phyloP scores from a whole-genome alignment of 345 rosid species.

The Brassica rapa region DNA sequence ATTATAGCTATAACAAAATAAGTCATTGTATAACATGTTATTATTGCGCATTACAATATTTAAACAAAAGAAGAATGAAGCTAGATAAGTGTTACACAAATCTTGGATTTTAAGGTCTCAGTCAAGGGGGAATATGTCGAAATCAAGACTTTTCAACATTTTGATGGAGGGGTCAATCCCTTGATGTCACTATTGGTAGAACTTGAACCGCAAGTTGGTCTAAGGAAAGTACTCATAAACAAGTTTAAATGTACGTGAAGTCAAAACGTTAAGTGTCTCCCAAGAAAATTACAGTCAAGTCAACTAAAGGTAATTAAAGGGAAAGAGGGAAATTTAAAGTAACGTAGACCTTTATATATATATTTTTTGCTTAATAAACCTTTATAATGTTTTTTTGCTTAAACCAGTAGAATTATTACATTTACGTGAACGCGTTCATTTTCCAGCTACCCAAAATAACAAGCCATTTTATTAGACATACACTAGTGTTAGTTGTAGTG shows the following conservation, averaged over 20 bases:
- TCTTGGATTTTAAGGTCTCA: conserved; percentile 3
- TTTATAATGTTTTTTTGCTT: background rate
- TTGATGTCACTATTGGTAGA: conserved; percentile 7
- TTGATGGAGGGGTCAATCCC: conserved; percentile 28
- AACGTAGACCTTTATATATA: background rate
- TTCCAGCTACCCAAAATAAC: background rate
- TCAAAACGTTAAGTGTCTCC: conserved; percentile 29
- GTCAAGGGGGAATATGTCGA: conserved; percentile 15
- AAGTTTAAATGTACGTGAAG: background rate
- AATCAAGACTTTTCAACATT: conserved; percentile 27
- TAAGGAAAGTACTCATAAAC: conserved; percentile 22
- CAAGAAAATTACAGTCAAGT: conserved; percentile 33
- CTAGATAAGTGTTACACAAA: background rate
- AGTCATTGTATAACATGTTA: background rate
- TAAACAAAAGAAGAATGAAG: background rate
- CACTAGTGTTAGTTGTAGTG: conserved; percentile 24
- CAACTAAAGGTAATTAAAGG: conserved; percentile 8
- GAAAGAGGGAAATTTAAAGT: background rate
- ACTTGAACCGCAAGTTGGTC: conserved; percentile 39
- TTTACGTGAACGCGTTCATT: conserved; percentile 1
- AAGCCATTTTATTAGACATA: conserved; percentile 12
- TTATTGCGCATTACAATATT: background rate
- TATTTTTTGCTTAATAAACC: no score
- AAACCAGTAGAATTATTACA: background rate
- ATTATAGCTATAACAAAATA: background rate